phyloP scores from a whole-genome alignment of 305 asterid species.

The Striga hermonthica region DNA sequence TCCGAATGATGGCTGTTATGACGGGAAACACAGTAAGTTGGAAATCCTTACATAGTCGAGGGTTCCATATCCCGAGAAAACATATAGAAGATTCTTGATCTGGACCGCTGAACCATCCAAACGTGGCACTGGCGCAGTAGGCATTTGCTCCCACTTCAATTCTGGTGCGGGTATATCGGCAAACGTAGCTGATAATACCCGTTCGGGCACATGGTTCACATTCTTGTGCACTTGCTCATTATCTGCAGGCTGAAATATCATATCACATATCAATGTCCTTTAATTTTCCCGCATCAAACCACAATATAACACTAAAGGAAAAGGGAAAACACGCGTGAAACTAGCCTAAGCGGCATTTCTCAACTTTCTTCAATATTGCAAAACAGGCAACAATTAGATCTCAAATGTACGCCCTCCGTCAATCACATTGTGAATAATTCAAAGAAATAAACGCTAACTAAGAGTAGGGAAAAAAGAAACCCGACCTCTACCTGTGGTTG shows the following conservation, averaged over 20 bases:
- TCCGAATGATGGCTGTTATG: too few species aligned
- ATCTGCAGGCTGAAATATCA: conserved; percentile 33
- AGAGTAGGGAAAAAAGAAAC: neutral
- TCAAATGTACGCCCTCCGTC: neutral
- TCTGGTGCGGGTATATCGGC: conserved; percentile 78
- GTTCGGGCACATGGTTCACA: conserved; percentile 30
- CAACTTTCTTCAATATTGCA: neutral
- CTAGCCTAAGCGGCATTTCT: neutral
- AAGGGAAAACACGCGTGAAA: neutral
- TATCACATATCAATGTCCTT: conserved; percentile 13
- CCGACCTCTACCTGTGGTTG: conserved; percentile 35
- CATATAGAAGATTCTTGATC: conserved; percentile 56
- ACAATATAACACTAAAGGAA: neutral
- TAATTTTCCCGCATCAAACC: conserved; percentile 11
- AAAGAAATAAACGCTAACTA: neutral
- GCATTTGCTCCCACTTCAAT: conserved; percentile 77
- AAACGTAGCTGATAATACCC: conserved; percentile 51
- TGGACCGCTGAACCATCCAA: conserved; percentile 74
- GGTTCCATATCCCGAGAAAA: conserved; percentile 59
- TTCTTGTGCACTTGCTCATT: conserved; percentile 28
- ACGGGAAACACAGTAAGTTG: neutral
- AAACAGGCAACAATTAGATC: neutral
- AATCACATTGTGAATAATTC: conserved; percentile 11
- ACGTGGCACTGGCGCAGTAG: conserved; percentile 76
- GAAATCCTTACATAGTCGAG: conserved; percentile 52